Conservation (phyloP, 2,329 filamentous ascomycete genomes). For the Parafenestella ontariensis region DNA sequence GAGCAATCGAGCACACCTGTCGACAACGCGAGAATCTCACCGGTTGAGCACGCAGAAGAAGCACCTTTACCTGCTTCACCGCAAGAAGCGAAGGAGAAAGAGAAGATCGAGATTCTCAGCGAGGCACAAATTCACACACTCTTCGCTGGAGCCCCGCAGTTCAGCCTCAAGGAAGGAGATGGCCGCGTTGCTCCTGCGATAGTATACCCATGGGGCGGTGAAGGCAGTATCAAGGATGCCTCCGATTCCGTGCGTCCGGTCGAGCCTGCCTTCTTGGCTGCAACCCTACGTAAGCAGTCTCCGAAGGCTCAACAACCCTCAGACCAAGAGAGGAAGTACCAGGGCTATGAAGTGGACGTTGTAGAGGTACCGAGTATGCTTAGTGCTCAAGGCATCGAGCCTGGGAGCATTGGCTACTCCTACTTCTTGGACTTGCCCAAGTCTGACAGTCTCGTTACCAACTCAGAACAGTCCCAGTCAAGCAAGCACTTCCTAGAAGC, state of each 20-base stretch:
- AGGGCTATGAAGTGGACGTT: conserved; percentile 42
- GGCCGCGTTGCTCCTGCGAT: conserved; percentile 68
- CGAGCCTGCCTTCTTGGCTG: conserved; percentile 48
- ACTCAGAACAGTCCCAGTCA: conserved; percentile 61
- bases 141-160: conserved; percentile 79
- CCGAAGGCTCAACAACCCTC: conserved; percentile 14
- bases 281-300: conserved; percentile 37
- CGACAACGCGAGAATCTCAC: conserved; percentile 16
- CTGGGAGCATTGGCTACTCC: conserved; percentile 73
- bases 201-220: conserved; percentile 71
- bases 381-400: conserved; percentile 74
- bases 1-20: conserved; percentile 17
- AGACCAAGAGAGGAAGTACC: conserved; percentile 23
- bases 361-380: conserved; percentile 73
- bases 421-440: conserved; percentile 71
- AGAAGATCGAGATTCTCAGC: conserved; percentile 28
- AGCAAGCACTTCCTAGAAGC: conserved; percentile 37
- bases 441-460: conserved; percentile 64
- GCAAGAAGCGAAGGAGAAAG: conserved; percentile 16
- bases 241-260: conserved; percentile 57
- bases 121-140: conserved; percentile 70
- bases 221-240: conserved; percentile 65
- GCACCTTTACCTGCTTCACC: conserved; percentile 17
- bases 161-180: conserved; percentile 68
- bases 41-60: conserved; percentile 14